Conservation (phyloP, 2,329 filamentous ascomycete genomes). For the Paraconiothyrium sp. region DNA sequence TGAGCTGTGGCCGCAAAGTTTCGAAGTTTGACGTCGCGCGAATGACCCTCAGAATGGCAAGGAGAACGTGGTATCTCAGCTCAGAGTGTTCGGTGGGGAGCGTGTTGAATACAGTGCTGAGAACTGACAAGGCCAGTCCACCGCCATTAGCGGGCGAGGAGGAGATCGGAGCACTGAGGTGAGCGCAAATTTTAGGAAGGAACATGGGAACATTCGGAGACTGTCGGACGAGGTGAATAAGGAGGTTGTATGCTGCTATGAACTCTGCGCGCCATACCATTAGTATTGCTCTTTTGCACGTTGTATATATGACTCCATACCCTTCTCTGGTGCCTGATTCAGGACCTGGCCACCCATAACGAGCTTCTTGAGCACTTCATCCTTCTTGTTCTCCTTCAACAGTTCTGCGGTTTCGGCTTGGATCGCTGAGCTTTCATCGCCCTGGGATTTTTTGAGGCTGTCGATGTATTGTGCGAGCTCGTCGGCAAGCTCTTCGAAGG, state of each 20-base stretch:
- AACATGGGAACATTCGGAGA: slow-evolving; percentile 85
- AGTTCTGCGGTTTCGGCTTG: slow-evolving; percentile 75
- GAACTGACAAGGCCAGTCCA: slow-evolving; percentile 85
- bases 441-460: slow-evolving; percentile 72
- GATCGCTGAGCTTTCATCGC: slow-evolving; percentile 63
- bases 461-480: slow-evolving; percentile 97
- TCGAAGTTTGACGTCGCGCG: slow-evolving; percentile 76
- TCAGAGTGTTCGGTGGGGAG: slow-evolving; percentile 75
- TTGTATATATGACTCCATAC: slow-evolving; percentile 51
- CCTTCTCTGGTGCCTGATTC: slow-evolving; percentile 89
- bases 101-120: slow-evolving; percentile 97
- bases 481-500: slow-evolving; percentile 89
- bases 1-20: slow-evolving; percentile 81
- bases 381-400: slow-evolving; percentile 73
- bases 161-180: slow-evolving; percentile 83
- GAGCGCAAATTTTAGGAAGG: slow-evolving; percentile 86
- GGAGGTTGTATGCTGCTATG: slow-evolving; percentile 93
- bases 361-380: slow-evolving; percentile 88
- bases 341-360: slow-evolving; percentile 80
- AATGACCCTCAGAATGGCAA: slow-evolving; percentile 87
- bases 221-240: slow-evolving; percentile 91
- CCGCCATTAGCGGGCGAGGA: slow-evolving; percentile 86
- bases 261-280: slow-evolving; percentile 70
- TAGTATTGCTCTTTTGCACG: slow-evolving; percentile 29
- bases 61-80: slow-evolving; percentile 87